A percentile compares a stretch with the other conserved stretches of the same genome.
Evolutionary conservation across 2,329 filamentous ascomycete species (phyloP).

Genomic region (Aspergillus pseudoglaucus): DNA sequence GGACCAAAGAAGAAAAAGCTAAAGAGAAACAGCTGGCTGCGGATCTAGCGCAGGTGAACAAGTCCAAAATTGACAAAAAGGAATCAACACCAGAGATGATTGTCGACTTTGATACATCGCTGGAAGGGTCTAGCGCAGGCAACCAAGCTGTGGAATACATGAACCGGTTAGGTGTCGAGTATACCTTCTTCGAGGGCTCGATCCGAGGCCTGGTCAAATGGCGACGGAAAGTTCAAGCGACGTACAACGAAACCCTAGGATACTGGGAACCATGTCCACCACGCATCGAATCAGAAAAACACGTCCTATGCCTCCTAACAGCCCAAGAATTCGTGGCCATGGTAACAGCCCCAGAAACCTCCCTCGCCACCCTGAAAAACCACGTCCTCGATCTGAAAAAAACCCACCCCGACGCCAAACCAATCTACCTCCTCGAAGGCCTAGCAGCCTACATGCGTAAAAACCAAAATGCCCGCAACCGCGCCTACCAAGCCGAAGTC

Average conservation of each 20-base stretch:
- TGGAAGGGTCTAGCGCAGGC: conserved; percentile 44
- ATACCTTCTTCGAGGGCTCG: conserved; percentile 31
- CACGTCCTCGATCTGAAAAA: conserved; percentile 53
- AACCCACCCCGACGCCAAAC: conserved; percentile 47
- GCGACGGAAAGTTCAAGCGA: conserved; percentile 60
- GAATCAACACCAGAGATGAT: conserved; percentile 71
- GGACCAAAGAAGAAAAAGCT: conserved; percentile 50
- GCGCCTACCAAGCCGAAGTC: conserved; percentile 61
- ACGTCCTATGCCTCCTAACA: conserved; percentile 56
- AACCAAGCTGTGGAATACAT: conserved; percentile 40
- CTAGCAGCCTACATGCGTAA: conserved; percentile 60
- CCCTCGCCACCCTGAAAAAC: conserved; percentile 47
- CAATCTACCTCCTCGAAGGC: conserved; percentile 69
- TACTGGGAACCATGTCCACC: conserved; percentile 58
- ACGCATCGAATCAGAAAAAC: conserved; percentile 49
- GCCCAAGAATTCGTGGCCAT: conserved; percentile 62
- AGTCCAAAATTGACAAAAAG: conserved; percentile 65
- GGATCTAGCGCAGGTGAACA: conserved; percentile 67
- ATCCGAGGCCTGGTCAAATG: conserved; percentile 56
- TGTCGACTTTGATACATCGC: conserved; percentile 56
- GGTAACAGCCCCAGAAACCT: conserved; percentile 34
- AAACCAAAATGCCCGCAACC: conserved; percentile 61
- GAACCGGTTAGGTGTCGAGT: conserved; percentile 36
- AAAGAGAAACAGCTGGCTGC: conserved; percentile 58
- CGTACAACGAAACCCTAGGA: conserved; percentile 54